These are phyloP conservation scores for Lepidopterella palustris DNA, from an alignment of 495 filamentous ascomycete species.

Conservation along the genomic window DNA sequence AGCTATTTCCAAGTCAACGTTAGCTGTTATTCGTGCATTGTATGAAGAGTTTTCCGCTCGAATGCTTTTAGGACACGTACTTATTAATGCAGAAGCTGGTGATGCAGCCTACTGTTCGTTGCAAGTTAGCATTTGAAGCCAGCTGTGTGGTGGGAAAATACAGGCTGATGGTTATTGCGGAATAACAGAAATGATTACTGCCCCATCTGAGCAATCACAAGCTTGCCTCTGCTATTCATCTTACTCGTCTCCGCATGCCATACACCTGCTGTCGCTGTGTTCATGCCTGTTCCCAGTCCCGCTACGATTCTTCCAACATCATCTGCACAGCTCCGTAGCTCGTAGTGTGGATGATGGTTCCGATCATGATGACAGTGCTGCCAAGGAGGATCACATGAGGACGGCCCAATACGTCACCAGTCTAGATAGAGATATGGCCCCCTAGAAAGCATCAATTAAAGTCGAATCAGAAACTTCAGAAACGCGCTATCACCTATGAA, in stretches of 20 bases:
- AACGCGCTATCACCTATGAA: constrained; percentile 22
- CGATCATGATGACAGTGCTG: constrained; percentile 25
- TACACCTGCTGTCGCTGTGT: constrained; percentile 32
- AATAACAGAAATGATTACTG: constrained; percentile 1
- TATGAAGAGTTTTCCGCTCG: too few relatives aligned
- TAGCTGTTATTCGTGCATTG: too few relatives aligned
- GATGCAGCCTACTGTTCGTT: constrained; percentile 28
- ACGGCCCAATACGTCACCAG: constrained; percentile 22
- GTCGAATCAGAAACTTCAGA: background rate
- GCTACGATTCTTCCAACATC: constrained; percentile 31
- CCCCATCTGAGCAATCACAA: constrained; percentile 29
- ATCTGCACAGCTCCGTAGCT: constrained; percentile 27
- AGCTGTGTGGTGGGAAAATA: background rate
- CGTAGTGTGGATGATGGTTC: constrained; percentile 32
- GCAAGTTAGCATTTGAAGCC: constrained; percentile 1
- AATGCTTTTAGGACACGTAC: too few relatives aligned
- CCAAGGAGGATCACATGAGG: constrained; percentile 24
- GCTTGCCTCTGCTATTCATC: constrained; percentile 25
- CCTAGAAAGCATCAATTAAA: background rate
- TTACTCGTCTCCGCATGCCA: constrained; percentile 33
- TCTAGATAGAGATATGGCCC: constrained; percentile 15
- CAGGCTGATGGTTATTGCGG: too few relatives aligned
- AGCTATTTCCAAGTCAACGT: background rate
- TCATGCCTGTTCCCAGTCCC: constrained; percentile 32
- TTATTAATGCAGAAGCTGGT: constrained; percentile 26